phyloP scores from a whole-genome alignment of 176 grass and related monocot genomes.

The Avena eriantha region DNA sequence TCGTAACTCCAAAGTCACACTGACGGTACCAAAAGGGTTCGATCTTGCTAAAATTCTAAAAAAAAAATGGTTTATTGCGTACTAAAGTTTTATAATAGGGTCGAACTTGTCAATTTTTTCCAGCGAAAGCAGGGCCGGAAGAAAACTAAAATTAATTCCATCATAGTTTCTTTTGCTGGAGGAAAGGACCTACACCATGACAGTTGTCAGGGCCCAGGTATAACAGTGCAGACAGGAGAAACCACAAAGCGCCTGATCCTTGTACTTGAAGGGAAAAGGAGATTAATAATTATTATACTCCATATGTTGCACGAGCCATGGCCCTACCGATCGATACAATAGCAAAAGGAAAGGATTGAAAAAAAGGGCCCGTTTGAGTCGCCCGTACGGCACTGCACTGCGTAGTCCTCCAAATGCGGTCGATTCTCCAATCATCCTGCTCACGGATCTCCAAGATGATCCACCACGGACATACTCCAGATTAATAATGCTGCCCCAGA shows the following conservation, averaged over 20 bases:
- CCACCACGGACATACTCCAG: too few relatives aligned
- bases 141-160: too few relatives aligned
- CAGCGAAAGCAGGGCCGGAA: background rate
- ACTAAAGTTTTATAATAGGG: too few relatives aligned
- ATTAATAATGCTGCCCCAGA: too few relatives aligned
- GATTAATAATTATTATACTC: background rate
- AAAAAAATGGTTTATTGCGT: too few relatives aligned
- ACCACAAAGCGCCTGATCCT: background rate
- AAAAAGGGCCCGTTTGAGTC: slow-evolving; percentile 11
- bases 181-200: background rate
- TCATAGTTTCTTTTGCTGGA: background rate
- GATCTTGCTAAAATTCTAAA: too few relatives aligned
- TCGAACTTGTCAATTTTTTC: too few relatives aligned
- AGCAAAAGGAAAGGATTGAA: background rate
- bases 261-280: background rate
- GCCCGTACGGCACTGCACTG: slow-evolving; percentile 23
- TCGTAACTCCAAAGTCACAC: too few relatives aligned
- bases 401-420: background rate
- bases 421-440: background rate
- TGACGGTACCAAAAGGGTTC: too few relatives aligned
- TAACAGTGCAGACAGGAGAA: background rate
- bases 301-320: slow-evolving; percentile 35
- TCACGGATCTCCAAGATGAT: too few relatives aligned
- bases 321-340: background rate
- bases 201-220: background rate